Base-by-base conservation (phyloP, 2,329 filamentous ascomycete genomes). In the Scytalidium lignicola region DNA sequence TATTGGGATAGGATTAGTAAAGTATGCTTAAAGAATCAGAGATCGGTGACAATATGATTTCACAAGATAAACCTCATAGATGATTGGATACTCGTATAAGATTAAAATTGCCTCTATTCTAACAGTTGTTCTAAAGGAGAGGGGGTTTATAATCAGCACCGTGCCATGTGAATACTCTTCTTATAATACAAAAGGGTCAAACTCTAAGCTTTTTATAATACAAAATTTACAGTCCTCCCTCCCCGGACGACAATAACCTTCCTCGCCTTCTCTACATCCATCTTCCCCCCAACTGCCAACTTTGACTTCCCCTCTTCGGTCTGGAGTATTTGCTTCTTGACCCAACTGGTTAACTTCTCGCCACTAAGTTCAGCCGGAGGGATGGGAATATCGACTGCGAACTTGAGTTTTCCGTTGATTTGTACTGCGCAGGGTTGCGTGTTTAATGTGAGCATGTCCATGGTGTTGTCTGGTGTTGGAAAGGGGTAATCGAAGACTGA, bases 371-470 rank as follows among this genome's bases (percentile, higher is more conserved):
- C 65, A 0, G 62, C 60, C 3, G 75, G 65, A 41, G 75, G 70
- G 22, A 74, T 73, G 1, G 80, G 74, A 20, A 93, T 80, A 2
- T 83, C 73, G n/a, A 85, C 75, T 1, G 79, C 79, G 53, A 85
- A 85, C 32, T 81, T 82, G 54, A 88, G 67, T 65, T 86, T 90
- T n/a, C 90, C 89, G 61, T 95, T 90, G 53, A 95, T 69, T 61
- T 90, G 86, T 15, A 95, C 82, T 0, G 85, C 85, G 55, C 82
- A 86, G 3, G 65, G 70, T 64, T 76, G 68, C 54, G 67, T 71
- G 54, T 74, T 67, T 47, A 75, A 67, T 58, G 76, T 69, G 56
- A 84, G 65, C 55, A 78, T 61, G 55, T 72, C 62, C 48, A 74
- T 58, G 43, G 74, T 74, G 21, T 71, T 74, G 53, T 85, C 80